Conservation (phyloP, 345 rosid species). For the Gossypium longicalyx region DNA sequence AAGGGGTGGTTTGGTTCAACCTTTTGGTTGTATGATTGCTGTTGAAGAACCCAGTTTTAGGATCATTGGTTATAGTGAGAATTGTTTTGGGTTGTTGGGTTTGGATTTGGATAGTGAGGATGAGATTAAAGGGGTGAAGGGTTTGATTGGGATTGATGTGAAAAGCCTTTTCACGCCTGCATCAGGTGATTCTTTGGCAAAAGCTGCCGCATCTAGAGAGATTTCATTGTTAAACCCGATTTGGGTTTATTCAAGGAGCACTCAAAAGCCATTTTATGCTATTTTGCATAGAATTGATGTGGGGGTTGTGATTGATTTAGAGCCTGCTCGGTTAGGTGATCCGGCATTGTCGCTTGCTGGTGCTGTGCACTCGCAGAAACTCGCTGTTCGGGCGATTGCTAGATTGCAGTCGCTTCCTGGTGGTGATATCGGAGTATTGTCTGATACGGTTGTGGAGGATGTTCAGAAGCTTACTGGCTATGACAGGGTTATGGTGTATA, state of each 20-base stretch:
- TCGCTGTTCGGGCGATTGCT: conserved; percentile 72
- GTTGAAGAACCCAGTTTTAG: conserved; percentile 57
- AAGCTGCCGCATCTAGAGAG: conserved; percentile 63
- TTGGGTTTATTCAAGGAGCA: conserved; percentile 54
- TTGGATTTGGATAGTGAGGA: conserved; percentile 20
- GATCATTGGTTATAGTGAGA: conserved; percentile 60
- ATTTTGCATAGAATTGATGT: conserved; percentile 71
- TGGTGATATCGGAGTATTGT: conserved; percentile 70
- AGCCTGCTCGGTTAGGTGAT: conserved; percentile 62
- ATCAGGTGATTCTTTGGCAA: conserved; percentile 51
- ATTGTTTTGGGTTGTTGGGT: conserved; percentile 52
- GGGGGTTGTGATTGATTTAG: conserved; percentile 79
- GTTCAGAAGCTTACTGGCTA: conserved; percentile 76
- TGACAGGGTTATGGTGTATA: conserved; percentile 86
- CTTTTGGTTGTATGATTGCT: conserved; percentile 76
- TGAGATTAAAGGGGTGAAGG: conserved; percentile 18
- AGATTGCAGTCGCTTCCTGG: conserved; percentile 82
- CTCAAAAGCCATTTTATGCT: conserved; percentile 69
- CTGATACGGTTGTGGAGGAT: conserved; percentile 87
- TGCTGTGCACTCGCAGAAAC: conserved; percentile 83
- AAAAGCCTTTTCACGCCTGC: conserved; percentile 56
- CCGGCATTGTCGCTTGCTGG: conserved; percentile 66
- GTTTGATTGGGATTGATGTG: conserved; percentile 67
- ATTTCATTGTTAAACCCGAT: conserved; percentile 67
- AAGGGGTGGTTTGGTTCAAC: conserved; percentile 75